Conservation (phyloP, 1,139 yeast genomes). For the Scheffersomyces cryptocercus region DNA sequence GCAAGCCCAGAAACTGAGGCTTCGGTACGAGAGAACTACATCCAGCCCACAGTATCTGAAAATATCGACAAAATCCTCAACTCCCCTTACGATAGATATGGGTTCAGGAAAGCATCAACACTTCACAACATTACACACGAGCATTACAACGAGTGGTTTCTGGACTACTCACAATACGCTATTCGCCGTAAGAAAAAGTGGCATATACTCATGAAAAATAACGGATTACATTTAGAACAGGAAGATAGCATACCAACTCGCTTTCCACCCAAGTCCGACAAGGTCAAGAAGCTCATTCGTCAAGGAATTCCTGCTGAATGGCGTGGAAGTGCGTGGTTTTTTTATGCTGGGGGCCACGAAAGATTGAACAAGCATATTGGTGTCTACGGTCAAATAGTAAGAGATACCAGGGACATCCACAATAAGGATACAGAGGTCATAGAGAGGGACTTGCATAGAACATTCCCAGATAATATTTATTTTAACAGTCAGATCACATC, state of each 20-base stretch:
- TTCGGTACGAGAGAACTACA: conserved; percentile 2
- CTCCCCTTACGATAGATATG: conserved; percentile 71
- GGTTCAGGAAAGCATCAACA: conserved; percentile 69
- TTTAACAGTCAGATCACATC: conserved; percentile 41
- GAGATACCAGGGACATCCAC: conserved; percentile 49
- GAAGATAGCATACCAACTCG: conserved; percentile 40
- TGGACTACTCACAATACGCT: conserved; percentile 61
- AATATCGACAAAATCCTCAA: conserved; percentile 13
- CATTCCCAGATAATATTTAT: conserved; percentile 89
- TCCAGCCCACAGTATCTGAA: conserved; percentile 5
- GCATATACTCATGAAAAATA: conserved; percentile 62
- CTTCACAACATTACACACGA: conserved; percentile 45
- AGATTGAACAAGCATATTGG: conserved; percentile 68
- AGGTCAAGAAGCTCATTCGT: conserved; percentile 77
- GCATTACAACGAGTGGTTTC: conserved; percentile 78
- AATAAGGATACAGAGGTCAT: conserved; percentile 86
- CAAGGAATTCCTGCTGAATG: conserved; percentile 96
- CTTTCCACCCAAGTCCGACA: conserved; percentile 85
- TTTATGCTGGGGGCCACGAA: conserved; percentile 90
- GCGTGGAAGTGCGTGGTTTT: conserved; percentile 98
- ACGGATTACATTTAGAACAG: conserved; percentile 54
- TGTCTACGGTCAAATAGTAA: conserved; percentile 66
- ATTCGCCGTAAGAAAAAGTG: conserved; percentile 72
- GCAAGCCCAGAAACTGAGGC: not conserved
- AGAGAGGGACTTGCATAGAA: conserved; percentile 87